Evolutionary conservation across 2,329 filamentous ascomycete genomes (phyloP), one percentile per base, ranked within the genome.

Genomic region (Stagonosporopsis tanaceti): DNA sequence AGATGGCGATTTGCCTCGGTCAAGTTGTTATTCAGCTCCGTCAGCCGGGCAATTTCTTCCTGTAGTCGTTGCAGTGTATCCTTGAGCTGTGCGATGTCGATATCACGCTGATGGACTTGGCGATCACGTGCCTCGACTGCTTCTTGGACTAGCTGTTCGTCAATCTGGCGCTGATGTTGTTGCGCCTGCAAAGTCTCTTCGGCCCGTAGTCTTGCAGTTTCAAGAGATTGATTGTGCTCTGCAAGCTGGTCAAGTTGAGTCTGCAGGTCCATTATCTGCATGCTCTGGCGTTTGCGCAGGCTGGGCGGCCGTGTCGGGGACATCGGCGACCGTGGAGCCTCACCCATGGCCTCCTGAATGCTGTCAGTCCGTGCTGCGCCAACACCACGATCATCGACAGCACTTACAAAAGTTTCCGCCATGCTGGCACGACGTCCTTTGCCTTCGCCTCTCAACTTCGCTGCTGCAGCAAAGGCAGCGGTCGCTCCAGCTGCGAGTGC

Each of bases 261-360:
- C 81, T 98, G 93, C 73, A 99, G 88, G 70, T 99, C 94, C 73
- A 85, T 80, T 60, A 98, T 88, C 80, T 98, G 94, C 89, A 98
- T 94, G 84, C 94, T 98, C 79, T 97, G 95, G 74, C 94, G 91
- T 75, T 94, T 93, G 69, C 94, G 93, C 86, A 99, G 91, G 82
- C 93, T 97, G 73, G 93, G 92, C 69, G 95, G 93, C 78, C 94
- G 89, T 67, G 92, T 96, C 53, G 95, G 95, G 71, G 95, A 98
- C 71, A 90, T 88, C 72, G 94, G 93, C 75, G 93, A 96, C 75
- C 89, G 89, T 74, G 90, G 91, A 78, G 91, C 92, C 80, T 96
- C 92, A 80, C 94, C 94, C 82, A 88, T 93, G 80, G 92, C 94
- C 86, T 97, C 93, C 93, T 97, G 81, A 69, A 66, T 17, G 61